These are phyloP conservation scores for Mycosphaerella arachidis DNA, from an alignment of 2,329 filamentous ascomycete genomes.

Conservation along the genomic window DNA sequence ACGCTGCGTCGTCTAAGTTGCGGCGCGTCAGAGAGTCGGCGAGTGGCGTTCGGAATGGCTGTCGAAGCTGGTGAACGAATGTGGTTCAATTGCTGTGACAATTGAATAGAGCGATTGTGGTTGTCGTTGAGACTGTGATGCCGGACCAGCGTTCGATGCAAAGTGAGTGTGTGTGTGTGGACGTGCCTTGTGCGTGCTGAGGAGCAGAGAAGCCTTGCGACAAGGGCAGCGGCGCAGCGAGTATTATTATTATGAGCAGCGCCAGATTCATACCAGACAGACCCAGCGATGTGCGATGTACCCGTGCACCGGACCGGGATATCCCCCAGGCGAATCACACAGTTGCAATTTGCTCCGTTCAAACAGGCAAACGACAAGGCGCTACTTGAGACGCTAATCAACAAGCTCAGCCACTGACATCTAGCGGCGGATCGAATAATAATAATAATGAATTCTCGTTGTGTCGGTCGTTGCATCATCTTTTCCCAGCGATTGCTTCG, in stretches of 20 bases:
- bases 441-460: not conserved
- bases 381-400: not conserved
- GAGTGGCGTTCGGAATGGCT: not conserved
- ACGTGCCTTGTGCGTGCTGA: not conserved
- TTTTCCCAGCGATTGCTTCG: too few relatives aligned
- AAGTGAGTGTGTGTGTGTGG: not conserved
- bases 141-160: not conserved
- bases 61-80: not conserved
- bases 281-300: not conserved
- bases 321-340: not conserved
- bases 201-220: not conserved
- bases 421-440: not conserved
- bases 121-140: not conserved
- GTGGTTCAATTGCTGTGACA: constrained; percentile 3
- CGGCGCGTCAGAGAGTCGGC: not conserved
- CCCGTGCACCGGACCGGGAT: not conserved
- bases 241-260: not conserved
- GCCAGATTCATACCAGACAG: not conserved
- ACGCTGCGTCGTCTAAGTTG: constrained; percentile 17
- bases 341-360: not conserved
- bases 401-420: not conserved
- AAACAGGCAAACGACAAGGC: not conserved
- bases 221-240: not conserved
- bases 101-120: not conserved
- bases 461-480: not conserved